phyloP scores from a whole-genome alignment of 768 basidiomycete species.

The Coprinopsis strossmayeri region DNA sequence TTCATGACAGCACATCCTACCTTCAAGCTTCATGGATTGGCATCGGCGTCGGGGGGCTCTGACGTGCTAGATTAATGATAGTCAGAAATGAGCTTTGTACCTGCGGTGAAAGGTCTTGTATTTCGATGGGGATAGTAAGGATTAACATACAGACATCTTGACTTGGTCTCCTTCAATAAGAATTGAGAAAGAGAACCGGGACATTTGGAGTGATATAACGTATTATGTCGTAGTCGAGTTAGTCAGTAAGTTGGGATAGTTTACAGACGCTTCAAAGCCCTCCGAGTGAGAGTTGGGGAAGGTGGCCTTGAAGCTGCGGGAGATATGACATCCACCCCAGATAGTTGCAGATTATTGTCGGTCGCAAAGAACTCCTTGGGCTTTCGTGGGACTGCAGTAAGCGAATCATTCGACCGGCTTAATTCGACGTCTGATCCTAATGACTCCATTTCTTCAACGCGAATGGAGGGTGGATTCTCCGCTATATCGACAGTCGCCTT shows the following conservation, averaged over 20 bases:
- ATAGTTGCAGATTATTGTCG: slow-evolving; percentile 44
- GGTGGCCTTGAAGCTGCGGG: slow-evolving; percentile 62
- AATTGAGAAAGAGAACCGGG: too few relatives aligned
- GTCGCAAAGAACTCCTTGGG: slow-evolving; percentile 47
- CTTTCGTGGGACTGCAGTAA: slow-evolving; percentile 11
- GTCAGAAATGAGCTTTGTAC: too few relatives aligned
- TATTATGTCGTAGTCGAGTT: too few relatives aligned
- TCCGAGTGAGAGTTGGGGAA: slow-evolving; percentile 52
- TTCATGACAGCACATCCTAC: too few relatives aligned
- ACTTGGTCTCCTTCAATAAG: too few relatives aligned
- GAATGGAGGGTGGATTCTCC: slow-evolving; percentile 24
- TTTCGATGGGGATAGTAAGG: too few relatives aligned
- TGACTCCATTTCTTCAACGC: slow-evolving; percentile 17
- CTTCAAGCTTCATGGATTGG: too few relatives aligned
- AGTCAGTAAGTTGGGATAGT: slow-evolving; percentile 12
- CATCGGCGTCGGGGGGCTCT: too few relatives aligned
- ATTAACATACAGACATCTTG: not conserved
- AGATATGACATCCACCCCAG: slow-evolving; percentile 70
- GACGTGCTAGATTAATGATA: too few relatives aligned
- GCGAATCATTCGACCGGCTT: not conserved
- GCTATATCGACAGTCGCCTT: slow-evolving; percentile 30
- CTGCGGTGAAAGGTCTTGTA: too few relatives aligned
- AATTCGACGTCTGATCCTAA: slow-evolving; percentile 21
- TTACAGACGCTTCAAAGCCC: slow-evolving; percentile 15
- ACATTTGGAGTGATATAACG: too few relatives aligned